Evolutionary conservation across 495 filamentous ascomycete genomes (phyloP).

Genomic region (Podospora pseudopauciseta): DNA sequence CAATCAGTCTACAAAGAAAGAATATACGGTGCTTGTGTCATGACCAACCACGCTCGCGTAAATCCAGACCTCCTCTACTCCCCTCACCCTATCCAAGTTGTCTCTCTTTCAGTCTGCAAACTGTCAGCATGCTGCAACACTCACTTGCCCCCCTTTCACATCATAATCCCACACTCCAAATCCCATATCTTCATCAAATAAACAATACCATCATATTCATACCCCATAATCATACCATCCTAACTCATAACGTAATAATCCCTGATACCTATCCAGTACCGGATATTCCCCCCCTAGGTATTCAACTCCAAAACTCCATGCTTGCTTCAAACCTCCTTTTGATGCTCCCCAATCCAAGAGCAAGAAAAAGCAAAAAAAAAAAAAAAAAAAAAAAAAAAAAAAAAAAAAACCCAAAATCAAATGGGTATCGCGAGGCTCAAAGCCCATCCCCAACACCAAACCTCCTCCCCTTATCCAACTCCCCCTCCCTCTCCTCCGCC

Average conservation of each 20-base stretch:
- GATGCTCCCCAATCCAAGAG: background rate
- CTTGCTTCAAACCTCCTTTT: background rate
- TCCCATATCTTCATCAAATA: background rate
- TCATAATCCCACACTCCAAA: background rate
- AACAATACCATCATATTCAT: background rate
- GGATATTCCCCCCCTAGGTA: background rate
- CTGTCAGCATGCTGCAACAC: background rate
- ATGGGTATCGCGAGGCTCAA: background rate
- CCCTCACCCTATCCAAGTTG: no score
- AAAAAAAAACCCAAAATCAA: background rate
- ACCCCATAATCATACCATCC: background rate
- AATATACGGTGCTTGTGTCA: no score
- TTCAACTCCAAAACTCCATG: background rate
- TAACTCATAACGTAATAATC: background rate
- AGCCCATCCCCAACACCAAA: constrained; percentile 19
- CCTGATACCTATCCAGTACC: background rate
- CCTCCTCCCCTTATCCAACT: constrained; percentile 29
- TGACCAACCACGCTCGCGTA: no score
- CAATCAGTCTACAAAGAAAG: no score
- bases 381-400: background rate
- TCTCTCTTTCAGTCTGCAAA: no score
- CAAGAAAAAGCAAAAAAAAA: background rate
- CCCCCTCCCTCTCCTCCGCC: constrained; percentile 23
- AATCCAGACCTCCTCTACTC: no score
- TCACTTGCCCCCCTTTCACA: background rate